phyloP scores from a whole-genome alignment of 768 basidiomycete species.

The Clitopilus passeckerianus region DNA sequence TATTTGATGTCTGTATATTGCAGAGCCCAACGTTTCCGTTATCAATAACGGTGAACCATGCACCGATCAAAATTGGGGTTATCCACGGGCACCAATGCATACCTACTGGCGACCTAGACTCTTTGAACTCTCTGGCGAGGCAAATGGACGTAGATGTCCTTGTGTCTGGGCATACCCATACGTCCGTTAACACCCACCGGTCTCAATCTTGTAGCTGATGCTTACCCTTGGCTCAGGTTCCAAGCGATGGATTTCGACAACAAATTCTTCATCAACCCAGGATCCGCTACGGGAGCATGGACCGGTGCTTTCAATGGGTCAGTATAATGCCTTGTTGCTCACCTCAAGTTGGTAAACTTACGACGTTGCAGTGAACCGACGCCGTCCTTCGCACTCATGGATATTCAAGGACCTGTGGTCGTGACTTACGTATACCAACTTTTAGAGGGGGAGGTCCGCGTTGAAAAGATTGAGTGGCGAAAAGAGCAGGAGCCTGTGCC shows the following conservation, averaged over 20 bases:
- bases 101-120: slow-evolving; percentile 88
- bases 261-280: slow-evolving; percentile 94
- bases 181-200: slow-evolving; percentile 42
- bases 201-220: not conserved
- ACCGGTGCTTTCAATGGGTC: slow-evolving; percentile 69
- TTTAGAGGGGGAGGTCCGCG: slow-evolving; percentile 89
- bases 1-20: not conserved
- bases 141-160: slow-evolving; percentile 99
- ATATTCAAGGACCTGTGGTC: slow-evolving; percentile 94
- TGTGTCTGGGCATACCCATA: slow-evolving; percentile 90
- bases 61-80: slow-evolving; percentile 86
- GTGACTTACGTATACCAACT: slow-evolving; percentile 97
- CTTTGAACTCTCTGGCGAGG: slow-evolving; percentile 81
- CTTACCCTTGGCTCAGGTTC: slow-evolving; percentile 47
- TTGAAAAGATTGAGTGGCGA: slow-evolving; percentile 85
- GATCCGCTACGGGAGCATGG: slow-evolving; percentile 95
- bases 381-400: slow-evolving; percentile 96
- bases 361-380: slow-evolving; percentile 63
- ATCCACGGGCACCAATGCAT: slow-evolving; percentile 94
- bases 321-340: slow-evolving; percentile 11
- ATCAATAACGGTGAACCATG: slow-evolving; percentile 75
- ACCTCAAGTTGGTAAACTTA: not conserved
- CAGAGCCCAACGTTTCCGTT: slow-evolving; percentile 72
- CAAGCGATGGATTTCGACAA: slow-evolving; percentile 90
- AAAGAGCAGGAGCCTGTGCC: slow-evolving; percentile 44